Conservation (phyloP, 2,329 filamentous ascomycete species). For the Emydomyces testavorans region DNA sequence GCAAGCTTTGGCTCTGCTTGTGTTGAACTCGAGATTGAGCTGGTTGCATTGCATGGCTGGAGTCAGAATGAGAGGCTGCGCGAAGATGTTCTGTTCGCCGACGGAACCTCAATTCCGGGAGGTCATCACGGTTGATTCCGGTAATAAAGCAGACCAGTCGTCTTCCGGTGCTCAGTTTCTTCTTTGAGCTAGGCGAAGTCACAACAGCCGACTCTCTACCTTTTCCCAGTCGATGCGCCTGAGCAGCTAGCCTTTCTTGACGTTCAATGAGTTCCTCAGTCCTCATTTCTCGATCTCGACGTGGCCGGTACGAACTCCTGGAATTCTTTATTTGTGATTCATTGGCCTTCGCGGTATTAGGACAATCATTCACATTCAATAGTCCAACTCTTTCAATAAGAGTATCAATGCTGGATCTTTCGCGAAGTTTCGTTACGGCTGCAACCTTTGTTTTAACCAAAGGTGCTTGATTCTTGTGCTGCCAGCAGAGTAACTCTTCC, state of each 20-base stretch:
- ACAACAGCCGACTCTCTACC: not conserved
- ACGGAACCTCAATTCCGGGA: constrained; percentile 19
- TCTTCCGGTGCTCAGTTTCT: constrained; percentile 17
- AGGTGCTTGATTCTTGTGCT: constrained; percentile 78
- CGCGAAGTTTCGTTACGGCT: constrained; percentile 45
- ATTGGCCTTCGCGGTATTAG: constrained; percentile 15
- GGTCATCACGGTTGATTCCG: constrained; percentile 23
- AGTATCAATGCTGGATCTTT: constrained; percentile 73
- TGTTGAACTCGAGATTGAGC: not conserved
- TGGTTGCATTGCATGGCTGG: not conserved
- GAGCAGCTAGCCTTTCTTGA: not conserved
- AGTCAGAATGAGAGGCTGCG: constrained; percentile 3
- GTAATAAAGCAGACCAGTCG: constrained; percentile 29
- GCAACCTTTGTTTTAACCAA: constrained; percentile 16
- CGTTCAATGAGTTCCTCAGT: not conserved
- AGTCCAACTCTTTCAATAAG: constrained; percentile 68
- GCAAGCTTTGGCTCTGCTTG: constrained; percentile 3
- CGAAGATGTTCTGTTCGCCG: constrained; percentile 15
- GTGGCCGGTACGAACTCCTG: not conserved
- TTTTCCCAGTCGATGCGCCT: not conserved
- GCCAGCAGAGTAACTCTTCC: constrained; percentile 66
- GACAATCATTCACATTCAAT: constrained; percentile 46
- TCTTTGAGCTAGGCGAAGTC: constrained; percentile 9
- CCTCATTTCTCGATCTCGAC: not conserved
- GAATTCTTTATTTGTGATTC: constrained; percentile 1